Evolutionary conservation across 140 eudicot species (phyloP).

Genomic region (Cichorium intybus): DNA sequence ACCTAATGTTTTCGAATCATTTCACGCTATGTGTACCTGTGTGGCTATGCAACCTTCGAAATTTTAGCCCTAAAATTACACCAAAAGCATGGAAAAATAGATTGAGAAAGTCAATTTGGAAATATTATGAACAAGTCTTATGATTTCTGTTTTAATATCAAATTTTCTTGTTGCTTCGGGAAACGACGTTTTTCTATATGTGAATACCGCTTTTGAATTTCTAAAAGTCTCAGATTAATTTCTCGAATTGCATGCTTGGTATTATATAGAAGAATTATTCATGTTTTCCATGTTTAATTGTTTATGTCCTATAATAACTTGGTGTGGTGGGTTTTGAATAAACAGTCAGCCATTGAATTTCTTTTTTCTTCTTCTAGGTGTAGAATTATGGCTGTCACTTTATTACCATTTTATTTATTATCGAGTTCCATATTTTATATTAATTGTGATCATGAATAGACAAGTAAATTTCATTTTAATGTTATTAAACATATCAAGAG

Average conservation of each 20-base stretch:
- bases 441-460: slow-evolving; percentile 31
- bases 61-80: neutral
- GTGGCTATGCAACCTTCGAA: neutral
- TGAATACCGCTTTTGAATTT: neutral
- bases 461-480: slow-evolving; percentile 15
- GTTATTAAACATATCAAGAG: slow-evolving; percentile 27
- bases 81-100: neutral
- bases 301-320: neutral
- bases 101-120: neutral
- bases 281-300: neutral
- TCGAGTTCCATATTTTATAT: slow-evolving; percentile 1
- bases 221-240: neutral
- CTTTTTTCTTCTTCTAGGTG: slow-evolving; percentile 4
- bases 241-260: neutral
- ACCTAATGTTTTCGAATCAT: neutral
- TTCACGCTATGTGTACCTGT: neutral
- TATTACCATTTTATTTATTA: slow-evolving; percentile 12
- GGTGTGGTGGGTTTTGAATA: neutral
- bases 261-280: neutral
- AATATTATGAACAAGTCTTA: neutral
- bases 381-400: slow-evolving; percentile 11
- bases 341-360: slow-evolving; percentile 1
- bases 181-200: neutral
- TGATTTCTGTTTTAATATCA: neutral
- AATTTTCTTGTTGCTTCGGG: neutral